These are phyloP conservation scores for Ogataea philodendri DNA, from an alignment of 805 yeast genomes.

Conservation along the genomic window DNA sequence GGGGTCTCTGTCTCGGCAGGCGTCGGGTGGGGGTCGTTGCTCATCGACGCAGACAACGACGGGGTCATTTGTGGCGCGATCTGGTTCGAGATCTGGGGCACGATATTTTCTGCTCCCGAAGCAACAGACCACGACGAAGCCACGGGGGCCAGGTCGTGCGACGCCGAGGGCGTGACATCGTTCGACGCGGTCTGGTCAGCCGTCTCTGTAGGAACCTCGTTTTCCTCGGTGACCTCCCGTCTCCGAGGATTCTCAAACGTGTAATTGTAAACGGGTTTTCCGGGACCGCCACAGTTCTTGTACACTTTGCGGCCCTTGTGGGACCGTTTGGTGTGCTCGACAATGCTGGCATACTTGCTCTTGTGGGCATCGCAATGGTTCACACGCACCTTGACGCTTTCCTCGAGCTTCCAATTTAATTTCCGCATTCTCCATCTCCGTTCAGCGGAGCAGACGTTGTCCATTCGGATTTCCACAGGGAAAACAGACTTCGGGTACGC, in stretches of 20 bases:
- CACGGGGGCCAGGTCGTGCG: constrained; percentile 22
- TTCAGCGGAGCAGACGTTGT: constrained; percentile 59
- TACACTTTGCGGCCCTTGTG: constrained; percentile 25
- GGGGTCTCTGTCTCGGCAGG: constrained; percentile 13
- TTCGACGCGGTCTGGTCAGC: constrained; percentile 2
- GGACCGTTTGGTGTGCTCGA: constrained; percentile 39
- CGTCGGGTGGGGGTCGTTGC: constrained; percentile 7
- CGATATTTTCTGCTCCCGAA: constrained; percentile 12
- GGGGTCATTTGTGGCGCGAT: constrained; percentile 8
- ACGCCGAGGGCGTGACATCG: constrained; percentile 11
- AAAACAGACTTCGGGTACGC: constrained; percentile 84
- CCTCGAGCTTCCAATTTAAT: constrained; percentile 86
- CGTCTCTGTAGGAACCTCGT: constrained; percentile 2
- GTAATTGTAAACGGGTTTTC: constrained; percentile 26
- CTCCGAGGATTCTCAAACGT: constrained; percentile 30
- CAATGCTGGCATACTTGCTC: constrained; percentile 44
- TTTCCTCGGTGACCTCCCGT: constrained; percentile 9
- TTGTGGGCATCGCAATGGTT: constrained; percentile 58
- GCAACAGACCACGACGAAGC: constrained; percentile 31
- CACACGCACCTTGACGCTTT: constrained; percentile 61
- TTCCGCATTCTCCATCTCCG: constrained; percentile 91
- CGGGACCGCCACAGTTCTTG: constrained; percentile 32
- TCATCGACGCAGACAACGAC: constrained; percentile 3
- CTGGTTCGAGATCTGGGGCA: constrained; percentile 14
- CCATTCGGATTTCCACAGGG: constrained; percentile 78